These are phyloP conservation scores for Tylopilus plumbeoviolaceoides DNA, from an alignment of 768 basidiomycete genomes.

Conservation along the genomic window DNA sequence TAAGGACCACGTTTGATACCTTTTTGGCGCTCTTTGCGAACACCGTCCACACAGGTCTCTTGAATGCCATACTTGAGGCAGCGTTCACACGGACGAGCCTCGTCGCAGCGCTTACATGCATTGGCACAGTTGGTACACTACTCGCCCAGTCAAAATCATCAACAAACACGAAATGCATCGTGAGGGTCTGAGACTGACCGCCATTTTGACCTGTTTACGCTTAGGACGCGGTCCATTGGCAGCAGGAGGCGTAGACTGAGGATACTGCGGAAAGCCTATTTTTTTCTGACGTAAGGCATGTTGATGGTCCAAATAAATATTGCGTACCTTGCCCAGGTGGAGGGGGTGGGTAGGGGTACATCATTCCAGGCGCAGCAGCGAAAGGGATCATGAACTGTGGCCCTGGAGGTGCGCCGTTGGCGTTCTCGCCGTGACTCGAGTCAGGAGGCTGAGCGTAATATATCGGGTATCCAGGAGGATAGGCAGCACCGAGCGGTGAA, in stretches of 20 bases:
- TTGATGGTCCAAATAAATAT: not conserved
- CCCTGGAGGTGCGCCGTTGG: constrained; percentile 25
- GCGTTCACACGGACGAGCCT: constrained; percentile 57
- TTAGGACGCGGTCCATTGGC: constrained; percentile 34
- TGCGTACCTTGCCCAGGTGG: constrained; percentile 36
- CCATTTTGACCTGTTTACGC: constrained; percentile 58
- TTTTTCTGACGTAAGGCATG: constrained; percentile 15
- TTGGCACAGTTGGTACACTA: constrained; percentile 56
- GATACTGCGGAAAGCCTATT: constrained; percentile 31
- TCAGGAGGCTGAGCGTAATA: constrained; percentile 32
- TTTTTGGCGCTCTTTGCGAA: constrained; percentile 62
- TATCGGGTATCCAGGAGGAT: constrained; percentile 31
- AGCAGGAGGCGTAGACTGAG: constrained; percentile 21
- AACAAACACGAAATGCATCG: not conserved
- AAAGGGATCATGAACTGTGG: constrained; percentile 37
- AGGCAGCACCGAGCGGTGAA: constrained; percentile 25
- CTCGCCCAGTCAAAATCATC: not conserved
- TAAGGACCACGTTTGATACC: constrained; percentile 57
- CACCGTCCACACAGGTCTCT: constrained; percentile 54
- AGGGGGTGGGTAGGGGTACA: constrained; percentile 40
- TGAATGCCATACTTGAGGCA: constrained; percentile 61
- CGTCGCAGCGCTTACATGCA: constrained; percentile 56
- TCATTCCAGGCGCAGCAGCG: constrained; percentile 39
- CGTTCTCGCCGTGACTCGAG: constrained; percentile 31
- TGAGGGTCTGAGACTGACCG: constrained; percentile 34